Base-by-base conservation (phyloP, 2,329 filamentous ascomycete species). In the Calcarisporium arbuscula region DNA sequence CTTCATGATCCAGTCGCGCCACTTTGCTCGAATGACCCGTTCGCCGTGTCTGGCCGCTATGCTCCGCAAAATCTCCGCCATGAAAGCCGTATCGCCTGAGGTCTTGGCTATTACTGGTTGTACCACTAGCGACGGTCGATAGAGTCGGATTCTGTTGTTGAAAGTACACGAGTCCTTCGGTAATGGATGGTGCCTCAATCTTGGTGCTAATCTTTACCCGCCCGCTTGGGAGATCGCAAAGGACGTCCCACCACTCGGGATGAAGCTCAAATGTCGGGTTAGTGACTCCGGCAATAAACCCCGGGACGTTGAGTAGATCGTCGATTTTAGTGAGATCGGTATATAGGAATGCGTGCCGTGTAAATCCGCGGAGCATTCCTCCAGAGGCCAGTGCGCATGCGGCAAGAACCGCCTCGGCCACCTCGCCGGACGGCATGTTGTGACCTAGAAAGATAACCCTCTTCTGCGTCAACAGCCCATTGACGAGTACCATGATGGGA, bases 261-360 rank as follows among this genome's bases (percentile, higher is more conserved):
- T 96, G 90, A 52, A 88, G 79, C 42, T 90, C 88, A 56, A 98
- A 98, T 0, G 88, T 90, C 6, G 92, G 92, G 54, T 98, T 98
- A 2, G 90, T 98, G 26, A 98, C 92, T 38, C 92, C 92, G 4
- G 92, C 92, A 49, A 98, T 95, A 60, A 98, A 98, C 3, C 92
- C 92, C 6, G 92, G 90, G 0, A 98, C 92, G 50, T 94, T 90
- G 30, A 98, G 72, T 9, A 98, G 73, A 55, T 96, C 92, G 47
- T 98, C 92, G 40, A 98, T 89, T 62, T 98, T 98, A 44, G 88
- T 95, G 28, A 98, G 71, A 63, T 98, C 92, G 1, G 92, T 98
- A 54, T 98, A 98, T 3, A 92, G 92, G 54, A 98, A 98, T 1
- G 92, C 92, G 61, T 96, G 87, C 14, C 92, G 77, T 8, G 90